A percentile compares a stretch with the other conserved stretches of the same genome.
phyloP scores from a whole-genome alignment of 1,284 basidiomycete species.

The Austroboletus novae-zelandiae region DNA sequence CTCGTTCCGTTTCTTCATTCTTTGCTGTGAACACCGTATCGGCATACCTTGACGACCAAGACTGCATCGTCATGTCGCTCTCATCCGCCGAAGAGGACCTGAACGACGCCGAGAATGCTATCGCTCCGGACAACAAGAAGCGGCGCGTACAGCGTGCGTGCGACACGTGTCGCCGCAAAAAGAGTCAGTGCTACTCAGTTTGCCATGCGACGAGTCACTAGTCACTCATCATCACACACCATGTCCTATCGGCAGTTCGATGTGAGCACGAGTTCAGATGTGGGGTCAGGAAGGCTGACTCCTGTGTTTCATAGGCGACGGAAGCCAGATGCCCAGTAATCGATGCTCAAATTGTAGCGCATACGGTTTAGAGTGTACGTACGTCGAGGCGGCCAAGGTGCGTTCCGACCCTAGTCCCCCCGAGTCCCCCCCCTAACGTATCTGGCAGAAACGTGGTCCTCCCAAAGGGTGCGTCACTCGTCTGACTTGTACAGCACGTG shows the following conservation, averaged over 20 bases:
- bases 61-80: conserved; percentile 28
- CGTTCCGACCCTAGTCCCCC: conserved; percentile 12
- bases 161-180: conserved; percentile 73
- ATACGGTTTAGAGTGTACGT: conserved; percentile 74
- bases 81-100: conserved; percentile 49
- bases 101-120: conserved; percentile 32
- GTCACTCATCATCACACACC: too few species aligned
- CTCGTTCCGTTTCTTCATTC: too few species aligned
- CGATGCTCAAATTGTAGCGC: conserved; percentile 78
- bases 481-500: neutral
- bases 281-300: too few species aligned
- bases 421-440: neutral
- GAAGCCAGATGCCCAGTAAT: conserved; percentile 61
- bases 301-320: conserved; percentile 45
- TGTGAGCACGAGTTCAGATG: conserved; percentile 41
- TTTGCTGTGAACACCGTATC: too few species aligned
- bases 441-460: conserved; percentile 74
- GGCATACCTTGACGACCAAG: neutral
- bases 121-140: conserved; percentile 47
- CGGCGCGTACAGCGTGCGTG: conserved; percentile 71
- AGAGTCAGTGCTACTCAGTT: conserved; percentile 43
- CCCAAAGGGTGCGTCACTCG: conserved; percentile 64
- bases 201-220: too few species aligned
- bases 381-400: conserved; percentile 72
- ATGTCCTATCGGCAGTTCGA: conserved; percentile 40